Conservation (phyloP, 1,284 basidiomycete genomes). For the Athelia sp. region DNA sequence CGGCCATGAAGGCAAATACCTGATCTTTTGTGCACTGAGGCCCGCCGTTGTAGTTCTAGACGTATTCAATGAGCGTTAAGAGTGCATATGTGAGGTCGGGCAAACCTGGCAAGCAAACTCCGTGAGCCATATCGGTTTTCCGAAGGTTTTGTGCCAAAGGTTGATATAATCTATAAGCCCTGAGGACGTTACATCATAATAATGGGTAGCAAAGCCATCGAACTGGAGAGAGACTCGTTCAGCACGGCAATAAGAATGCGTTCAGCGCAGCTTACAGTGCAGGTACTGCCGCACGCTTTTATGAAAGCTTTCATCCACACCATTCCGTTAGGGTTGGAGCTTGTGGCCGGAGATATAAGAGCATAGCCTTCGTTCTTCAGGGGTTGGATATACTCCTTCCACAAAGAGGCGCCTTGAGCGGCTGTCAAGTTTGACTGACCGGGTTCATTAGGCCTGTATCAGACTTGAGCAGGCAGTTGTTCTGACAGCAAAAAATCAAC, state of each 20-base stretch:
- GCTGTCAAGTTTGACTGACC: constrained; percentile 60
- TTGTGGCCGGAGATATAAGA: constrained; percentile 64
- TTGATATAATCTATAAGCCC: constrained; percentile 48
- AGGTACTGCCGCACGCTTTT: constrained; percentile 39
- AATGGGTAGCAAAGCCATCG: constrained; percentile 42
- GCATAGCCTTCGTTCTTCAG: constrained; percentile 50
- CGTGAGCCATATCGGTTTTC: constrained; percentile 53
- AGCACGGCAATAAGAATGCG: no score
- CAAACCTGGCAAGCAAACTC: constrained; percentile 65
- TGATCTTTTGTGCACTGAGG: constrained; percentile 44
- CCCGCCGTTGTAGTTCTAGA: constrained; percentile 57
- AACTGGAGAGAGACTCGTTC: constrained; percentile 34
- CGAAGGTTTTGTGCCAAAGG: constrained; percentile 47
- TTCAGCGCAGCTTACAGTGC: constrained; percentile 37
- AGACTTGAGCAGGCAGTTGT: constrained; percentile 3
- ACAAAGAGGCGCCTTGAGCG: constrained; percentile 43
- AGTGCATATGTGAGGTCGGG: constrained; percentile 4
- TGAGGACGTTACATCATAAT: constrained; percentile 50
- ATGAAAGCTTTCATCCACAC: constrained; percentile 45
- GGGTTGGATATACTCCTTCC: constrained; percentile 60
- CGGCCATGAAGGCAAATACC: constrained; percentile 53
- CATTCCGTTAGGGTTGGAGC: constrained; percentile 51
- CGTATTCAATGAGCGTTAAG: constrained; percentile 5
- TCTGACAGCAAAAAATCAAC: constrained; percentile 16
- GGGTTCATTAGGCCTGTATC: constrained; percentile 34